Evolutionary conservation across 164 flowering plant species (phyloP), one percentile per base, ranked within the genome.

Genomic region (Malania oleifera): DNA sequence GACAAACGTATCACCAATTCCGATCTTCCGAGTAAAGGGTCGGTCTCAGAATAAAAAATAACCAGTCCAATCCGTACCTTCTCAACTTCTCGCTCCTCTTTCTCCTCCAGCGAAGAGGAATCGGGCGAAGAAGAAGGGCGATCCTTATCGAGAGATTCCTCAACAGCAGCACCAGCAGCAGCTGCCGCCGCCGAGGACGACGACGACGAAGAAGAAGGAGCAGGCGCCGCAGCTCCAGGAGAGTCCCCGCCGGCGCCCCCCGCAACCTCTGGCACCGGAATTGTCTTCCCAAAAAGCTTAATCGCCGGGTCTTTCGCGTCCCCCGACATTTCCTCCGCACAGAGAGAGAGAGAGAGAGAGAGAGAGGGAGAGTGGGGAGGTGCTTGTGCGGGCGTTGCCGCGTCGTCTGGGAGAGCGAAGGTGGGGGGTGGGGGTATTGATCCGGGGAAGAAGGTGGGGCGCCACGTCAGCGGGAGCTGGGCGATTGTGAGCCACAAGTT

Each of bases 261-360:
- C 61, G 67, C 45, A 23, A 48, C 15, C 50, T 71, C 75, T 35
- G 66, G 67, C 53, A 75, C n/a, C 25, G 70, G 75, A 50, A 75
- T 75, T 64, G 75, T 75, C 67, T 57, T 68, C 20, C 79, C 79
- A 29, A 75, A 75, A 13, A 75, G 65, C 71, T 75, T 75, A 51
- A 75, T 75, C 43, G 73, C 75, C 64, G 73, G 73, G 64, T 75
- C 79, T 56, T 66, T 72, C 8, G 70, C 23, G 34, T 69, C 79
- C 75, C 67, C 79, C 75, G 69, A 59, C 79, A 69, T 75, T 34
- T 57, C 49, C 34, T 34, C 53, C 38, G 18, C 19, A 12, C 20
- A 20, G 27, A 52, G 26, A 41, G 5, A 47, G 18, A 45, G 17
- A 1, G 0, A 40, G 44, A 2, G 15, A 54, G 58, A 7, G n/a